Base-by-base conservation (phyloP, 495 filamentous ascomycete genomes). In the Rusavskia elegans region DNA sequence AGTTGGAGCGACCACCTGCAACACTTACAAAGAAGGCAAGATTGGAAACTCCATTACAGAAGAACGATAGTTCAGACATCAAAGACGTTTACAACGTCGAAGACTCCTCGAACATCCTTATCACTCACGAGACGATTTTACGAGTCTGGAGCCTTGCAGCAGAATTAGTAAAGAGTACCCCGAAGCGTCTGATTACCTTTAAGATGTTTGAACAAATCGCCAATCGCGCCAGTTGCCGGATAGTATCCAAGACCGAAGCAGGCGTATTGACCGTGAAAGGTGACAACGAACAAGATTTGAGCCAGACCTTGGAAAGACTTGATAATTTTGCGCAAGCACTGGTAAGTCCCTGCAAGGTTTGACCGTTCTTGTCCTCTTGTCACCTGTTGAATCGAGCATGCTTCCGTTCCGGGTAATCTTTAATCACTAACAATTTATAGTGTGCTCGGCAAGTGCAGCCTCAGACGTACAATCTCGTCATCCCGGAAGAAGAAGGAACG, bases 211-310 rank as follows among this genome's bases (percentile, higher is more conserved):
- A 29, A 1, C 17, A 16, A 2, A 46, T 46, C 23, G 19, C 8
- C 19, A 29, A 46, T 46, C 14, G 20, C 19, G 23, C 44, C 5
- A 46, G 23, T n/a, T 46, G 44, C 23, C 23, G 23, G 5, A 23
- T 46, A 2, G 23, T 46, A 5, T 29, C 23, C 8, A 20, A 11
- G 41, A 14, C 19, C 5, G 44, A 46, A 16, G 23, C 14, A 23
- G 23, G 17, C 6, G 55, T 40, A 14, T 2, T 55, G 1, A 39
- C 32, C 11, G 44, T 57, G n/a, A 57, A 44, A 32, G 57, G 53
- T 20, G 57, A 55, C 13, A 53, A 23, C 38, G 44, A 53, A 32
- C 27, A 50, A 17, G 50, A 53, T 29, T 17, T 53, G 23, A 39
- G 27, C 8, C 50, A 48, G 42, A 48, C 37, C 9, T 41, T 48